Evolutionary conservation across 2,329 filamentous ascomycete genomes (phyloP).

Genomic region (Penicillium rolfsii): DNA sequence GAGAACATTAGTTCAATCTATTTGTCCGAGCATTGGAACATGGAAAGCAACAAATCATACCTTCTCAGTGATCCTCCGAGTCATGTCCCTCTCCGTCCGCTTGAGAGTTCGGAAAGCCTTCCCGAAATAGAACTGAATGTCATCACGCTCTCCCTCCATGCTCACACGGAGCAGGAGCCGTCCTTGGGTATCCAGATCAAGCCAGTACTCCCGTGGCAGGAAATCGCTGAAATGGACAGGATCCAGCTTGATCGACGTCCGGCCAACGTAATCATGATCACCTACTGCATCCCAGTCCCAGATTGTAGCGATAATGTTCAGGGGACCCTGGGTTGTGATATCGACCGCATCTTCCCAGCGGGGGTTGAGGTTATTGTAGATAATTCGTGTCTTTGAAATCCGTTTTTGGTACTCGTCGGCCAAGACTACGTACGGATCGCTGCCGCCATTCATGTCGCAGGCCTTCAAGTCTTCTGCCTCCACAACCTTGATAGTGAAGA

Average conservation of each 20-base stretch:
- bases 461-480: constrained; percentile 97
- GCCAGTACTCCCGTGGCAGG: constrained; percentile 93
- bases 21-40: not conserved
- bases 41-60: constrained; percentile 51
- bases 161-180: constrained; percentile 86
- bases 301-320: constrained; percentile 94
- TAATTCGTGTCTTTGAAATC: constrained; percentile 88
- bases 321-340: constrained; percentile 85
- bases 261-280: constrained; percentile 94
- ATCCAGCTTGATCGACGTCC: constrained; percentile 97
- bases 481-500: constrained; percentile 98
- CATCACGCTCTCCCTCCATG: constrained; percentile 98
- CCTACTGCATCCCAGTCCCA: constrained; percentile 99
- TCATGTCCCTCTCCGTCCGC: constrained; percentile 96
- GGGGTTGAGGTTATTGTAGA: constrained; percentile 87
- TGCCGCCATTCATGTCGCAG: constrained; percentile 92
- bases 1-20: constrained; percentile 13
- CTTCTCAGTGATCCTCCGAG: constrained; percentile 96
- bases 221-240: constrained; percentile 97
- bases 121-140: constrained; percentile 98
- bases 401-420: constrained; percentile 98
- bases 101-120: constrained; percentile 96
- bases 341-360: constrained; percentile 98
- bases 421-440: constrained; percentile 95
- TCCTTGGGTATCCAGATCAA: constrained; percentile 94